Conservation (phyloP, 495 filamentous ascomycete species). For the Bombardia bombarda region DNA sequence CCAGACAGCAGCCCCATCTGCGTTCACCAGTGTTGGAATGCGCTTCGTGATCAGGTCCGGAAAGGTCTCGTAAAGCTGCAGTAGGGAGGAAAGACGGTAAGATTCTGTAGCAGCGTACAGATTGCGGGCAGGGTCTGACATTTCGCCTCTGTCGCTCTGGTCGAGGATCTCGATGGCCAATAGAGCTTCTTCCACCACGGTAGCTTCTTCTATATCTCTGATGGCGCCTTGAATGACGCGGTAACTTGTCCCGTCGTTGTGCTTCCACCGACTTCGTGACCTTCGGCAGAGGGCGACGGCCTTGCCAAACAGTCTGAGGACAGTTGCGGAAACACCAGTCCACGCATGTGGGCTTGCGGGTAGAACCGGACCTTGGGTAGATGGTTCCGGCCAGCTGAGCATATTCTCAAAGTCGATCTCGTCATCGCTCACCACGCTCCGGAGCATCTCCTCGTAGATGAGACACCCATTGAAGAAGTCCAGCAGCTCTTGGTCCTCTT, state of each 20-base stretch:
- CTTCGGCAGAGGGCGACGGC: conserved; percentile 23
- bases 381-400: conserved; percentile 27
- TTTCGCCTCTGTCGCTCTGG: neutral
- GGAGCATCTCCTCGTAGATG: conserved; percentile 28
- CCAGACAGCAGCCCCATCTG: conserved; percentile 13
- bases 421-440: conserved; percentile 27
- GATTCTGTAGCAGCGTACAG: conserved; percentile 19
- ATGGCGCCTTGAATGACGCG: conserved; percentile 20
- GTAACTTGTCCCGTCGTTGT: conserved; percentile 22
- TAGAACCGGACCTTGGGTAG: conserved; percentile 4
- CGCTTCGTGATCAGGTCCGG: conserved; percentile 20
- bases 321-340: conserved; percentile 21
- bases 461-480: conserved; percentile 29
- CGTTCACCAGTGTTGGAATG: conserved; percentile 10
- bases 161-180: conserved; percentile 8
- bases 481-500: conserved; percentile 13
- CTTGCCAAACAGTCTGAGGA: conserved; percentile 25
- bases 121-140: neutral
- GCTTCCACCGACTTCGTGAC: conserved; percentile 24
- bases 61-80: conserved; percentile 27
- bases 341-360: conserved; percentile 15
- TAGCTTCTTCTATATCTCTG: conserved; percentile 23
- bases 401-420: conserved; percentile 22
- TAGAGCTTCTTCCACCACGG: conserved; percentile 16
- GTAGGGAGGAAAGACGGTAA: conserved; percentile 22